Evolutionary conservation across 495 filamentous ascomycete genomes (phyloP), one percentile per base, ranked within the genome.

Genomic region (Penicillium antarcticum): DNA sequence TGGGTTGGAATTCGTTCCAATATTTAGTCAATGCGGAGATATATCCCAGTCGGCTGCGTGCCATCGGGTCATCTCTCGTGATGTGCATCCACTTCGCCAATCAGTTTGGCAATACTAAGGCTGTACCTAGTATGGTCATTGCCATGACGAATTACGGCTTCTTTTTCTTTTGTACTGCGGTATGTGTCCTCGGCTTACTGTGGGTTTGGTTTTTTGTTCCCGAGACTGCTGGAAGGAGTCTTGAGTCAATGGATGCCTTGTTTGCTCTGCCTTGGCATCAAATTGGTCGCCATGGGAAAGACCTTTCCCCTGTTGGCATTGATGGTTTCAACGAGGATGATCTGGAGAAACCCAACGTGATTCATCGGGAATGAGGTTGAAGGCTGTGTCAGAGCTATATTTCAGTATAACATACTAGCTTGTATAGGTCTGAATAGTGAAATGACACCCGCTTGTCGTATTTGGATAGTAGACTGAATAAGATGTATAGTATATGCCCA

Each of bases 1-100:
- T 84, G 7, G 82, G 82, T 19, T 86, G 81, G 80, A 84, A 84
- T 47, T 70, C 66, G 3, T 81, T 85, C 61, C 83, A 83, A 48
- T 87, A 84, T 56, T 71, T 87, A 4, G 70, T 86, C 44, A 84
- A 80, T 44, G 77, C 81, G 3, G 84, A 87, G 60, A 75, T 87
- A 14, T 87, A 80, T 58, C 82, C 82, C 0, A 62, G 83, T 17
- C 50, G 55, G 1, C 33, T 58, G 14, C 51, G 55, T 8, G 51
- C 51, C 2, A 14, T 49, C 1, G 51, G 43, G 2, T 43, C 37
- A 2, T 54, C 51, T 14, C 24, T 58, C 32, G 45, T 54, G 19
- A 58, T 58, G 55, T 53, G 42, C n/a, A 71, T 84, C 19, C 80
- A 85, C 56, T 84, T 83, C 58, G 78, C 68, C 14, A 82, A 83